Evolutionary conservation across 306 rosid species (phyloP).

Genomic region (Gastrolobium bilobum): DNA sequence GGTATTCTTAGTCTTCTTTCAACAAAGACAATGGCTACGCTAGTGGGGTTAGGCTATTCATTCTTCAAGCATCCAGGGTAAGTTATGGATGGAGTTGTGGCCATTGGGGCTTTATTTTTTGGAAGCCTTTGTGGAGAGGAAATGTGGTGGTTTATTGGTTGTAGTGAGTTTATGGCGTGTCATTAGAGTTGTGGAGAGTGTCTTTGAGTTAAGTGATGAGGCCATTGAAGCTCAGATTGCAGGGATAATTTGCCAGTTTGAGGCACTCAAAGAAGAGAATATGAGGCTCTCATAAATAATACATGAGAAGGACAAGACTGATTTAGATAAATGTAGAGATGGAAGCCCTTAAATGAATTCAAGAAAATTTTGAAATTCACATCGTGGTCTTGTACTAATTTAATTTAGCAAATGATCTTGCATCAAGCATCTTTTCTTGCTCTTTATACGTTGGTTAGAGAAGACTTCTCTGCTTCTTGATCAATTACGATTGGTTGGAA

Average conservation of each 20-base stretch:
- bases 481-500: neutral
- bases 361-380: neutral
- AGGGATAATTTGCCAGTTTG: conserved; percentile 62
- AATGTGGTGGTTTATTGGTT: conserved; percentile 68
- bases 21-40: conserved; percentile 46
- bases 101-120: conserved; percentile 58
- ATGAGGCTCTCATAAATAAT: conserved; percentile 46
- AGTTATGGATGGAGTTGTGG: conserved; percentile 61
- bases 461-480: neutral
- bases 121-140: conserved; percentile 58
- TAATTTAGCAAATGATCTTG: neutral
- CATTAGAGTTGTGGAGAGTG: conserved; percentile 69
- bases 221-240: conserved; percentile 71
- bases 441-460: neutral
- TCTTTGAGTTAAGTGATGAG: conserved; percentile 70
- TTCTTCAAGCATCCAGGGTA: conserved; percentile 58
- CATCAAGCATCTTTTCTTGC: neutral
- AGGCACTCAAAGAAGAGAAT: conserved; percentile 58
- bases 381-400: neutral
- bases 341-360: neutral
- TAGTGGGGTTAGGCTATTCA: conserved; percentile 56
- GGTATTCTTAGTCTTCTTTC: conserved; percentile 62
- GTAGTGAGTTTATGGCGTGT: conserved; percentile 74
- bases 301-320: conserved; percentile 49
- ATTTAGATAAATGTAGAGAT: conserved; percentile 48